A percentile compares a stretch with the other conserved stretches of the same genome.
Evolutionary conservation across 2,329 filamentous ascomycete genomes (phyloP).

Genomic region (Arthrinium phaeospermum): DNA sequence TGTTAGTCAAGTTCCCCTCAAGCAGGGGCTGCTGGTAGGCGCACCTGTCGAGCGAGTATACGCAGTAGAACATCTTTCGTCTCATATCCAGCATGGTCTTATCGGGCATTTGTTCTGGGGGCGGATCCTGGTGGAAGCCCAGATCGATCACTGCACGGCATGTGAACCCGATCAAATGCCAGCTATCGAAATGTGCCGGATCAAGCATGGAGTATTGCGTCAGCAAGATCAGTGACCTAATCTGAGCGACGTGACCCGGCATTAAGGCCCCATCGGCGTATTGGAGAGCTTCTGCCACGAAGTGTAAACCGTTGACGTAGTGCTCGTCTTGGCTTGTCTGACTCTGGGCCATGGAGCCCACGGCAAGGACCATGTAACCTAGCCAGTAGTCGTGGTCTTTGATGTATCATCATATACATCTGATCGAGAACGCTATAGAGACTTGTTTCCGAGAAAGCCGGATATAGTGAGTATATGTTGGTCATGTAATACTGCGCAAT

Average conservation of each 20-base stretch:
- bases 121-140: constrained; percentile 91
- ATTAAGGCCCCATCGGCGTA: constrained; percentile 83
- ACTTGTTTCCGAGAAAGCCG: constrained; percentile 80
- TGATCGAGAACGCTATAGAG: constrained; percentile 82
- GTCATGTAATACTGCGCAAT: constrained; percentile 85
- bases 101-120: constrained; percentile 70
- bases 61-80: constrained; percentile 85
- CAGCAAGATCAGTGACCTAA: constrained; percentile 85
- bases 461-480: constrained; percentile 80
- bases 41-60: constrained; percentile 87
- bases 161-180: constrained; percentile 91
- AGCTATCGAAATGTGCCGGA: constrained; percentile 89
- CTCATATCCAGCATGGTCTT: constrained; percentile 76
- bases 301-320: constrained; percentile 61
- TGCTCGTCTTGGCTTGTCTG: constrained; percentile 69
- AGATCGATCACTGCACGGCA: constrained; percentile 87
- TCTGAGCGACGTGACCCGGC: constrained; percentile 83
- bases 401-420: constrained; percentile 75
- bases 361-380: constrained; percentile 87
- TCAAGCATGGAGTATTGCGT: constrained; percentile 91
- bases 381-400: constrained; percentile 80
- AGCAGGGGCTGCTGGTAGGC: constrained; percentile 29
- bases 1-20: background rate
- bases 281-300: constrained; percentile 69
- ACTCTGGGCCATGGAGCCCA: constrained; percentile 77